These are phyloP conservation scores for Tulasnella calospora DNA, from an alignment of 768 basidiomycete genomes.

Conservation along the genomic window DNA sequence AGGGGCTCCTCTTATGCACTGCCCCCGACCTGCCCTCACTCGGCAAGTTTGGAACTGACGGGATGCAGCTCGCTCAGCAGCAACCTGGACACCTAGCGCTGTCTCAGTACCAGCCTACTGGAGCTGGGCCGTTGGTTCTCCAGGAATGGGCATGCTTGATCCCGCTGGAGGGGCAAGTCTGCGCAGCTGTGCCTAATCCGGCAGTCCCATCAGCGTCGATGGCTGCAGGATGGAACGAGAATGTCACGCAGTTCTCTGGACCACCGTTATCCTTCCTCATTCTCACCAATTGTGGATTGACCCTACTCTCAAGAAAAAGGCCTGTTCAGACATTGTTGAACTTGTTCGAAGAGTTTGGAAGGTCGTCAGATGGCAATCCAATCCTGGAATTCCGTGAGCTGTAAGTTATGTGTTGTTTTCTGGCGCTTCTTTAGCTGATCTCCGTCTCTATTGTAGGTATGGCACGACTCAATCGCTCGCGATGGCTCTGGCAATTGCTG, in stretches of 20 bases:
- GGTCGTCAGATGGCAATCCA: constrained; percentile 63
- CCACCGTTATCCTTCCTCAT: constrained; percentile 76
- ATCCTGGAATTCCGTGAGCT: constrained; percentile 78
- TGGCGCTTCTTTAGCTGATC: background rate
- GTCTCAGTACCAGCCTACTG: constrained; percentile 6
- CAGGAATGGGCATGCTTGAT: constrained; percentile 73
- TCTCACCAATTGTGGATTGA: constrained; percentile 79
- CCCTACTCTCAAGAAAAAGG: constrained; percentile 72
- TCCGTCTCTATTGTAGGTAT: constrained; percentile 51
- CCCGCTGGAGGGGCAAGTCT: constrained; percentile 76
- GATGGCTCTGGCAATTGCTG: constrained; percentile 81
- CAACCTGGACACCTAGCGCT: background rate
- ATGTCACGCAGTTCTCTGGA: constrained; percentile 76
- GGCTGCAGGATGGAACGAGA: constrained; percentile 51
- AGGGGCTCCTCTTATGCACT: constrained; percentile 64
- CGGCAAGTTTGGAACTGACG: constrained; percentile 39
- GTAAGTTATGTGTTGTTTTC: constrained; percentile 38
- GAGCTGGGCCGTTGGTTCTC: constrained; percentile 46
- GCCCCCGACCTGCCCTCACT: constrained; percentile 72
- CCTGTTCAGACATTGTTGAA: constrained; percentile 80
- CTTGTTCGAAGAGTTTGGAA: constrained; percentile 59
- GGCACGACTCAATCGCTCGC: constrained; percentile 89
- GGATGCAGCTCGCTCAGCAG: constrained; percentile 26
- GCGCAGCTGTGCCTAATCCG: constrained; percentile 56
- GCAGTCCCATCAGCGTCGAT: constrained; percentile 41